phyloP scores from a whole-genome alignment of 2,329 filamentous ascomycete species.

The Neofusicoccum ribis region DNA sequence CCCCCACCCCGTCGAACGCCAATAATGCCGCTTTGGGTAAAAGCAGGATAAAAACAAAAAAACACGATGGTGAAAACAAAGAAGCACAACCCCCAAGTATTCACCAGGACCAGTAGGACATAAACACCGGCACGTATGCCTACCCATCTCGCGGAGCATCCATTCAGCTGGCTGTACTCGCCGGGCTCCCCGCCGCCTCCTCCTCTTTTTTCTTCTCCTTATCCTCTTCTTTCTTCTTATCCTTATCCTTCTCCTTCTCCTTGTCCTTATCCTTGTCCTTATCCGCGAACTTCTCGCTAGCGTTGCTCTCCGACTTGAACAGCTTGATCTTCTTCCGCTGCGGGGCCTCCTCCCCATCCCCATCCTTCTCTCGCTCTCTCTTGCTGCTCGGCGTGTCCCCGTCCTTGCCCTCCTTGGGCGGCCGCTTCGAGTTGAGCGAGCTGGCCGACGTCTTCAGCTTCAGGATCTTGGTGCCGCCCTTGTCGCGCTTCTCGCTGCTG shows the following conservation, averaged over 20 bases:
- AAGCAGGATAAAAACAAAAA: not conserved
- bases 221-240: not conserved
- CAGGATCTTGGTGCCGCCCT: constrained; percentile 29
- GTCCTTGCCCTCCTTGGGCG: constrained; percentile 26
- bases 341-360: constrained; percentile 27
- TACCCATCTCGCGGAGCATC: too few relatives aligned
- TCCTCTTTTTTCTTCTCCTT: not conserved
- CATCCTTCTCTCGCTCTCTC: constrained; percentile 21
- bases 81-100: not conserved
- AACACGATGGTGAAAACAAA: not conserved
- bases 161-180: constrained; percentile 6
- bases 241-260: not conserved
- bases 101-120: too few relatives aligned
- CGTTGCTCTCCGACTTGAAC: constrained; percentile 11
- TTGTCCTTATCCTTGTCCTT: not conserved
- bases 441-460: constrained; percentile 13
- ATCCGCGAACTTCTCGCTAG: not conserved
- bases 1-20: not conserved
- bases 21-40: constrained; percentile 7
- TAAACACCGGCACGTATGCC: too few relatives aligned
- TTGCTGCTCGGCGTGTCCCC: not conserved
- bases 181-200: not conserved
- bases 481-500: constrained; percentile 37
- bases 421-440: constrained; percentile 1
- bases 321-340: constrained; percentile 43